Evolutionary conservation across 78 protist species (phyloP).

Genomic region (Dictyostelium purpureum): DNA sequence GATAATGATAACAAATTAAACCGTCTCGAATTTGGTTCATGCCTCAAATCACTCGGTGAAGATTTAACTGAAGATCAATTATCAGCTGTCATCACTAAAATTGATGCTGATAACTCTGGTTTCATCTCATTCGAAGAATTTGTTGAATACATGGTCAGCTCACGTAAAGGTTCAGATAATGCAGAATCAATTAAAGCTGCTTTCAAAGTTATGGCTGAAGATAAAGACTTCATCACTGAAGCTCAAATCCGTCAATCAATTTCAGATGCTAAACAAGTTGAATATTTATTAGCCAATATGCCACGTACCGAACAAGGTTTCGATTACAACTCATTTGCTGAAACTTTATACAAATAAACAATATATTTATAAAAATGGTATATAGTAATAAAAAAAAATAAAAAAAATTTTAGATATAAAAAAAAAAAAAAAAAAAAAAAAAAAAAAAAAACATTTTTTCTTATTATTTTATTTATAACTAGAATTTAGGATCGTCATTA

Average conservation of each 20-base stretch:
- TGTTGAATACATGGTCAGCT: constrained; percentile 51
- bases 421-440: too few relatives aligned
- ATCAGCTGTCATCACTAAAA: constrained; percentile 13
- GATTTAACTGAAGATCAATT: constrained; percentile 78
- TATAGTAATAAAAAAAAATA: too few relatives aligned
- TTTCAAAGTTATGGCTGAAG: constrained; percentile 80
- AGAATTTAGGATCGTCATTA: too few relatives aligned
- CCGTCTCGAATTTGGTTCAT: constrained; percentile 72
- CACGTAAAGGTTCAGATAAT: constrained; percentile 48
- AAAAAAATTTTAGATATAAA: too few relatives aligned
- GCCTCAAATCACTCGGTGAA: constrained; percentile 75
- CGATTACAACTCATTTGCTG: constrained; percentile 47
- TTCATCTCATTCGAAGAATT: constrained; percentile 69
- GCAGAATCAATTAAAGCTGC: constrained; percentile 56
- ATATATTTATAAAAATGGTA: too few relatives aligned
- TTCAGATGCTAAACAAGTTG: constrained; percentile 58
- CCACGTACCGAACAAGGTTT: constrained; percentile 56
- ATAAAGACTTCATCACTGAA: constrained; percentile 67
- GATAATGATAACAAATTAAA: constrained; percentile 66
- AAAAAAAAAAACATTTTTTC: too few relatives aligned
- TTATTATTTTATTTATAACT: too few relatives aligned
- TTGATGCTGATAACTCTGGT: constrained; percentile 60
- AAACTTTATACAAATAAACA: constrained; percentile 28
- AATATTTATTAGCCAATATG: constrained; percentile 57
- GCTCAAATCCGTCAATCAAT: constrained; percentile 78